phyloP scores from a whole-genome alignment of 192 early-diverging fungal species.

The Kappamyces sp. region DNA sequence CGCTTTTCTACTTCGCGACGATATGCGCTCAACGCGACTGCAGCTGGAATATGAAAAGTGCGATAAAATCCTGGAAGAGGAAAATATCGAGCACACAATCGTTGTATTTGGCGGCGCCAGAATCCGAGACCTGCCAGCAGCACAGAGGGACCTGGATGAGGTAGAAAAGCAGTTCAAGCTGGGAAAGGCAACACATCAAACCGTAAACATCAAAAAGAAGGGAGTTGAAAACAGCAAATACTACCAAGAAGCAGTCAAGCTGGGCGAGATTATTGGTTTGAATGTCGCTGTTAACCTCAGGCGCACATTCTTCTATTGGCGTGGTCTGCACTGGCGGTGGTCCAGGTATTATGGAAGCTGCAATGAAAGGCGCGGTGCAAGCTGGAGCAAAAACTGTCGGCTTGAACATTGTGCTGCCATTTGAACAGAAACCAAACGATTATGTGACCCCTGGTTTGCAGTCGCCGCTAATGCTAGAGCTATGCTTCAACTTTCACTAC shows the following conservation, averaged over 20 bases:
- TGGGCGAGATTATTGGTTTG: slow-evolving; percentile 24
- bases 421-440: slow-evolving; percentile 30
- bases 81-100: slow-evolving; percentile 26
- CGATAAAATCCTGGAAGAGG: slow-evolving; percentile 18
- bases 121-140: slow-evolving; percentile 8
- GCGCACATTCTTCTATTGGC: background rate
- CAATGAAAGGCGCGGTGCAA: slow-evolving; percentile 21
- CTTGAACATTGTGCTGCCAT: slow-evolving; percentile 31
- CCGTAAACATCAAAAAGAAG: background rate
- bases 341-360: slow-evolving; percentile 35
- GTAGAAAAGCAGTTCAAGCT: background rate
- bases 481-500: slow-evolving; percentile 34
- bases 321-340: slow-evolving; percentile 32
- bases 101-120: slow-evolving; percentile 34
- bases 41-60: slow-evolving; percentile 28
- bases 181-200: slow-evolving; percentile 1
- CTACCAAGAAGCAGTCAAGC: slow-evolving; percentile 24
- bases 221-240: slow-evolving; percentile 15
- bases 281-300: slow-evolving; percentile 15
- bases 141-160: background rate
- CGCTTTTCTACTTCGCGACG: slow-evolving; percentile 25
- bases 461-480: slow-evolving; percentile 1
- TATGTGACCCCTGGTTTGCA: slow-evolving; percentile 28
- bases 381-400: slow-evolving; percentile 23
- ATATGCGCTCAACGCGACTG: slow-evolving; percentile 24